Conservation (phyloP, 805 yeast species). For the Pichia exigua region DNA sequence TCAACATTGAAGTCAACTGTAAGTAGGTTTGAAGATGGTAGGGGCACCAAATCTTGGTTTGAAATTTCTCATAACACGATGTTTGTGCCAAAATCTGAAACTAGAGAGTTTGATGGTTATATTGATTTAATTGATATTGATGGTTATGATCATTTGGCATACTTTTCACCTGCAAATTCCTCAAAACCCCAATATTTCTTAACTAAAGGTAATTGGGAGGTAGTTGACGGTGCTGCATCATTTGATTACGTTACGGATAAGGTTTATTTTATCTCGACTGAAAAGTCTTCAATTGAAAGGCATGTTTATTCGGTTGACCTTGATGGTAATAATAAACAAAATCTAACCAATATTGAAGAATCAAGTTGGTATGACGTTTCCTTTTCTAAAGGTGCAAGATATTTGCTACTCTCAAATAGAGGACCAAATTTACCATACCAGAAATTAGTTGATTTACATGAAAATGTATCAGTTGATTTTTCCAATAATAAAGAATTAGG, state of each 20-base stretch:
- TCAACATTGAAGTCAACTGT: constrained; percentile 25
- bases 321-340: constrained; percentile 34
- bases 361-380: constrained; percentile 66
- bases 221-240: constrained; percentile 61
- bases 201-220: constrained; percentile 85
- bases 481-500: constrained; percentile 40
- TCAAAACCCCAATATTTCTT: constrained; percentile 44
- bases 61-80: constrained; percentile 62
- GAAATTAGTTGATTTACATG: constrained; percentile 50
- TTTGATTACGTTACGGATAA: constrained; percentile 46
- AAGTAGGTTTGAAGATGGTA: constrained; percentile 40
- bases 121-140: constrained; percentile 65
- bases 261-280: constrained; percentile 66
- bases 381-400: constrained; percentile 75
- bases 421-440: constrained; percentile 85
- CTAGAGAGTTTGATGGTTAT: constrained; percentile 57
- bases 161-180: constrained; percentile 63
- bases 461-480: constrained; percentile 31
- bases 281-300: constrained; percentile 72
- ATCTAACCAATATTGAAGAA: constrained; percentile 42
- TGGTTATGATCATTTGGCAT: constrained; percentile 72
- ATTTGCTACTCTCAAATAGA: constrained; percentile 55
- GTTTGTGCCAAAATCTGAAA: constrained; percentile 45
- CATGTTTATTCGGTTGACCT: constrained; percentile 70
- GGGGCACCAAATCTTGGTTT: constrained; percentile 59